A percentile compares a stretch with the other conserved stretches of the same genome.
These are phyloP conservation scores for Penicillium dipodomyicola DNA, from an alignment of 495 filamentous ascomycete genomes.

Conservation along the genomic window DNA sequence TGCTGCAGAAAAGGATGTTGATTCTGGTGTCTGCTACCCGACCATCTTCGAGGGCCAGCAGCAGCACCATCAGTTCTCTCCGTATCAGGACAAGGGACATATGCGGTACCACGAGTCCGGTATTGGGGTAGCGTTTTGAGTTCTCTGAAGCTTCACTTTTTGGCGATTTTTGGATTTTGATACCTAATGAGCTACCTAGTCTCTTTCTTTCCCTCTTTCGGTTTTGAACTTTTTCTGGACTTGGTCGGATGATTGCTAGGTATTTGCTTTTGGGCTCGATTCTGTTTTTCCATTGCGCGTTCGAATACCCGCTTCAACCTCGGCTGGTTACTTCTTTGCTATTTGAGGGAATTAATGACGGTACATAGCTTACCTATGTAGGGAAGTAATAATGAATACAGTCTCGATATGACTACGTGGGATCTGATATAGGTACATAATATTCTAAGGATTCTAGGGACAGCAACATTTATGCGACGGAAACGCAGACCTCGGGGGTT, in stretches of 20 bases:
- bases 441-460: not conserved
- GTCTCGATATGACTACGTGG: not conserved
- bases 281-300: not conserved
- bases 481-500: not conserved
- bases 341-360: not conserved
- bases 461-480: not conserved
- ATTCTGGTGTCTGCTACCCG: conserved; percentile 21
- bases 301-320: conserved; percentile 19
- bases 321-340: conserved; percentile 9
- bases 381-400: not conserved
- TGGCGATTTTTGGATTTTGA: not conserved
- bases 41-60: conserved; percentile 33
- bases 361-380: not conserved
- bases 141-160: not conserved
- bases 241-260: not conserved
- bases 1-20: conserved; percentile 27
- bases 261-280: not conserved
- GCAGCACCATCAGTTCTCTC: conserved; percentile 18
- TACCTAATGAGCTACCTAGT: not conserved
- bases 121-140: conserved; percentile 41
- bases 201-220: not conserved
- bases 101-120: conserved; percentile 25
- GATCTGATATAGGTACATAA: not conserved
- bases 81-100: conserved; percentile 22
- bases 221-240: not conserved